These are phyloP conservation scores for Neofusicoccum ribis DNA, from an alignment of 2,329 filamentous ascomycete genomes.

Conservation along the genomic window DNA sequence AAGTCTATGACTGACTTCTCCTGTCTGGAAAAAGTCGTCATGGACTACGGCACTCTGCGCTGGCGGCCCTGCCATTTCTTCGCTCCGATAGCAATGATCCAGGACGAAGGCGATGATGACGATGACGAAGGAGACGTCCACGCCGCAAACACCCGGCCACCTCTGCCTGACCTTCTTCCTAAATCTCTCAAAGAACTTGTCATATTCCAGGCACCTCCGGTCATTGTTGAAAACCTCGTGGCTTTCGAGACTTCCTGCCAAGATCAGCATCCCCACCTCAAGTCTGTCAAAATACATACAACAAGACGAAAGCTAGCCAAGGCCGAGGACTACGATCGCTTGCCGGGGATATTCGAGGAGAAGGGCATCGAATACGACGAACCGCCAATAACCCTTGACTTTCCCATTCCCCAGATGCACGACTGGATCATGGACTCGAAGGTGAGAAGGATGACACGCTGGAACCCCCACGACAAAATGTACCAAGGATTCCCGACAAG, in stretches of 20 bases:
- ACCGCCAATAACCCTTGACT: not conserved
- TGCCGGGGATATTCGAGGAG: not conserved
- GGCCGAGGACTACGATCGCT: not conserved
- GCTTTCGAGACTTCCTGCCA: not conserved
- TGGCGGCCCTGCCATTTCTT: not conserved
- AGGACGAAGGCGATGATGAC: not conserved
- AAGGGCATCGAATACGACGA: conserved; percentile 3
- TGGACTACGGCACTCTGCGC: conserved; percentile 14
- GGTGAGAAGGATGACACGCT: not conserved
- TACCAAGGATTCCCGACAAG: not conserved
- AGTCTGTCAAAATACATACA: not conserved
- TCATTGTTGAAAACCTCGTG: conserved; percentile 14
- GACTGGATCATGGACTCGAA: not conserved
- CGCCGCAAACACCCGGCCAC: not conserved
- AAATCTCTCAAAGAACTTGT: not conserved
- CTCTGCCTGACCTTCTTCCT: conserved; percentile 1
- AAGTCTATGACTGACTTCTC: conserved; percentile 6
- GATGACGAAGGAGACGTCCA: not conserved
- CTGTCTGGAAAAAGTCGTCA: not conserved
- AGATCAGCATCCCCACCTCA: not conserved
- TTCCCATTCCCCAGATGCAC: conserved; percentile 12
- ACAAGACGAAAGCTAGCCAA: not conserved
- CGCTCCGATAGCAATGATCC: not conserved
- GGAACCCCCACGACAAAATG: not conserved
- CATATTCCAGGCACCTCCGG: conserved; percentile 3